phyloP scores from a whole-genome alignment of 441 rosid genomes.

The Populus hybrid region DNA sequence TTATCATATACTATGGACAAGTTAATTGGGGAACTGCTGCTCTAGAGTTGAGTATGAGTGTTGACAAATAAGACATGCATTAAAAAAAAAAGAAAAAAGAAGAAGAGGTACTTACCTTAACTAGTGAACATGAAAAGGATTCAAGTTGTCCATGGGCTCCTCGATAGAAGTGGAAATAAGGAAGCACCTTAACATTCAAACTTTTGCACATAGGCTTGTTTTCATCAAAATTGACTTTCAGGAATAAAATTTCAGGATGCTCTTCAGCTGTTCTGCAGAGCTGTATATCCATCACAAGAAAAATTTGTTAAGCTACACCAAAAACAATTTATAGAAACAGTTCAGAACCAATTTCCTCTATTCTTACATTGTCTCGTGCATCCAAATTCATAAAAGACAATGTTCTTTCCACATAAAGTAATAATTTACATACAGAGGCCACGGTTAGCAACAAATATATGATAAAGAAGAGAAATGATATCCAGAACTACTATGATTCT shows the following conservation, averaged over 20 bases:
- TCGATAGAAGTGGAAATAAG: constrained; percentile 90
- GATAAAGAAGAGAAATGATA: neutral
- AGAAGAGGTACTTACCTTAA: constrained; percentile 54
- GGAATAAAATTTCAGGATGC: constrained; percentile 69
- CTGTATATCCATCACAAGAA: constrained; percentile 35
- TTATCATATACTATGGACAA: neutral
- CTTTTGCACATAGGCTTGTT: constrained; percentile 95
- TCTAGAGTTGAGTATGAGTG: neutral
- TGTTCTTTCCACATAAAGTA: neutral
- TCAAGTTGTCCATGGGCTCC: constrained; percentile 90
- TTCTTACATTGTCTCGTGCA: neutral
- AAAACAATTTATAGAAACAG: neutral
- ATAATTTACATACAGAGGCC: neutral
- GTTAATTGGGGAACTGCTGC: neutral
- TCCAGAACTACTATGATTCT: neutral
- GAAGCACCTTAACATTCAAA: constrained; percentile 91
- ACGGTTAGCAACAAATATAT: neutral
- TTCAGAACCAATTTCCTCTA: neutral
- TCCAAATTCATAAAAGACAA: neutral
- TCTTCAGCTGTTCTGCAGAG: constrained; percentile 85
- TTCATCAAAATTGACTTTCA: constrained; percentile 93
- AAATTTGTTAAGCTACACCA: constrained; percentile 3
- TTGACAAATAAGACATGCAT: constrained; percentile 10
- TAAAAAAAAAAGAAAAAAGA: neutral
- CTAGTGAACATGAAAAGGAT: constrained; percentile 94